Evolutionary conservation across 768 basidiomycete species (phyloP), one percentile per base, ranked within the genome.

Genomic region (Leccinum obscurum): DNA sequence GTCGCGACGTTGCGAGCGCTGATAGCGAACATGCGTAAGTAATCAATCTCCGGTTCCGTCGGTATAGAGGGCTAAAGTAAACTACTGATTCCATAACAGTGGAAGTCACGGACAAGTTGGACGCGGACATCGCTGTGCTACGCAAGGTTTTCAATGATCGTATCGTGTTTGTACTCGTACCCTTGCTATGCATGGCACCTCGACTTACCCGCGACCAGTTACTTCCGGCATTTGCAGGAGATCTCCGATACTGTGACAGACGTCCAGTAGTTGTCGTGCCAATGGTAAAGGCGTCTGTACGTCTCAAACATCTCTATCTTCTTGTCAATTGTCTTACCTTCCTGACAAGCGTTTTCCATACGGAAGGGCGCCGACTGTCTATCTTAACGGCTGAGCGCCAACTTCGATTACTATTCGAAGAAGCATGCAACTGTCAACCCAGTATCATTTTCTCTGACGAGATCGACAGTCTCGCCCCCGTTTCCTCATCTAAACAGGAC

Each of bases 391-490:
- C 96, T 6, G 97, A 98, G 71, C 87, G 97, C 2, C 96, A 98
- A 72, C 81, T 99, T 3, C 86, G 97, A 1, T 82, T 98, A 46
- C 81, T 98, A 14, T 99, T 99, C 72, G 96, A 98, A 64, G 96
- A 98, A 78, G 97, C 97, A 1, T 84, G 87, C 53, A 87, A 88
- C 55, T 90, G 86, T 54, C 96, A 98, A 69, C 96, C 97, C 0
- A 91, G 89, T 64, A 98, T 98, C 75, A 98, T 99, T 70, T 99
- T 99, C 79, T 98, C 98, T 72, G 97, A 99, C 71, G 97, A 99
- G 77, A 98, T 99, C 66, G 97, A 99, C 70, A 96, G 96, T 64
- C 85, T 99, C 20, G 97, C 97, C 13, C 97, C 97, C 2, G 96
- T 98, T 2, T 89, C 96, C 50, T 96, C 94, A n/a, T 92, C 93